phyloP scores from a whole-genome alignment of 257 asterid genomes.

The Scutellaria minor region DNA sequence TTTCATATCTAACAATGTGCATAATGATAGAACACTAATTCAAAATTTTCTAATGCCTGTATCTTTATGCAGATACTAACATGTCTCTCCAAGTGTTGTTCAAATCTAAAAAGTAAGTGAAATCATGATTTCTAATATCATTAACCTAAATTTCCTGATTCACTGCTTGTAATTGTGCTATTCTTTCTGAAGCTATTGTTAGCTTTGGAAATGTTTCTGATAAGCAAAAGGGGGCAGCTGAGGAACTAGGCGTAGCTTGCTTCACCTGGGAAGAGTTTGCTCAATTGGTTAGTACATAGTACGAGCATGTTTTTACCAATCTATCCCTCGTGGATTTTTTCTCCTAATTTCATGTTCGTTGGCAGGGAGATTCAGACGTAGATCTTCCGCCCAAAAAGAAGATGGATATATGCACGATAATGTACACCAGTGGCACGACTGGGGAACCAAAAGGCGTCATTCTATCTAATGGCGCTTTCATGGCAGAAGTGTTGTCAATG shows the following conservation, averaged over 20 bases:
- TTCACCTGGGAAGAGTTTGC: constrained; percentile 86
- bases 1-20: neutral
- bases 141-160: neutral
- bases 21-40: too few relatives aligned
- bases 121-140: neutral
- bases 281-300: constrained; percentile 52
- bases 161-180: neutral
- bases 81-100: constrained; percentile 66
- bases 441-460: constrained; percentile 98
- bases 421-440: constrained; percentile 97
- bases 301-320: neutral
- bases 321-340: neutral
- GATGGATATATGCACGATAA: constrained; percentile 71
- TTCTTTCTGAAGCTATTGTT: constrained; percentile 65
- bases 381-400: constrained; percentile 66
- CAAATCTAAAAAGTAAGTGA: constrained; percentile 76
- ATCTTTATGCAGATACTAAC: constrained; percentile 69
- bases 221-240: constrained; percentile 67
- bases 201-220: constrained; percentile 73
- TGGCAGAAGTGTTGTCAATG: constrained; percentile 82
- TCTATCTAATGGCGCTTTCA: constrained; percentile 67
- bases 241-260: constrained; percentile 71
- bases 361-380: constrained; percentile 63
- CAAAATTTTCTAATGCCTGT: neutral
- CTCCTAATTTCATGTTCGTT: neutral